Evolutionary conservation across 306 rosid species (phyloP).

Genomic region (Calophaca sinica): DNA sequence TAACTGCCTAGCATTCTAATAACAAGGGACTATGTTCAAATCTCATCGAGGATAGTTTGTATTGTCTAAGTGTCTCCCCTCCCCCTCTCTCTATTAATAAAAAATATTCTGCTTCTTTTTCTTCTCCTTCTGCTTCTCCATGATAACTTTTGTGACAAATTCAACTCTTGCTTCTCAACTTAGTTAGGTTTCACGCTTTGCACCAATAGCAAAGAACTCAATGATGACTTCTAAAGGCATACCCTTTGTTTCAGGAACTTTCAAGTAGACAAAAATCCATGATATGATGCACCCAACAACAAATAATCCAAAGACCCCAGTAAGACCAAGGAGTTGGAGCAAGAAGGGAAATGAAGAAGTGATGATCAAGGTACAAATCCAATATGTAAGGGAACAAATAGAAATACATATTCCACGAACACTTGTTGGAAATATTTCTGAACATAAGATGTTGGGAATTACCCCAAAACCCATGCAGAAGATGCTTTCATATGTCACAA

Average conservation of each 20-base stretch:
- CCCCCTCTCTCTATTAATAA: no score
- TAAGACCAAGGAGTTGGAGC: slow-evolving; percentile 61
- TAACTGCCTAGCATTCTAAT: no score
- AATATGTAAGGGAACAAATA: slow-evolving; percentile 60
- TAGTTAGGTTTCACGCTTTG: slow-evolving; percentile 39
- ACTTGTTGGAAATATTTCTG: slow-evolving; percentile 75
- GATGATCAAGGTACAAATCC: slow-evolving; percentile 60
- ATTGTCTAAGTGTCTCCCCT: no score
- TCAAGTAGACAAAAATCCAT: slow-evolving; percentile 68
- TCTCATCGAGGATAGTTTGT: no score
- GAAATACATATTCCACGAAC: slow-evolving; percentile 75
- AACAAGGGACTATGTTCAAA: no score
- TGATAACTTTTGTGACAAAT: not conserved
- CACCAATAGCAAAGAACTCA: slow-evolving; percentile 68
- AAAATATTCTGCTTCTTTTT: not conserved
- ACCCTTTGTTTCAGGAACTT: slow-evolving; percentile 81
- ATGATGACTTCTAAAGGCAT: slow-evolving; percentile 81
- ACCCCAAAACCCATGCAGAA: slow-evolving; percentile 75
- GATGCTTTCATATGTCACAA: slow-evolving; percentile 57
- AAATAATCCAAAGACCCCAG: slow-evolving; percentile 61
- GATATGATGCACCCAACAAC: slow-evolving; percentile 59
- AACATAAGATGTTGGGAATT: slow-evolving; percentile 68
- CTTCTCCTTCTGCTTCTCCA: not conserved
- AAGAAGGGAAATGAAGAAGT: slow-evolving; percentile 64
- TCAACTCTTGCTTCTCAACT: not conserved